Base-by-base conservation (phyloP, 2,329 filamentous ascomycete species). In the Botryotinia narcissicola region DNA sequence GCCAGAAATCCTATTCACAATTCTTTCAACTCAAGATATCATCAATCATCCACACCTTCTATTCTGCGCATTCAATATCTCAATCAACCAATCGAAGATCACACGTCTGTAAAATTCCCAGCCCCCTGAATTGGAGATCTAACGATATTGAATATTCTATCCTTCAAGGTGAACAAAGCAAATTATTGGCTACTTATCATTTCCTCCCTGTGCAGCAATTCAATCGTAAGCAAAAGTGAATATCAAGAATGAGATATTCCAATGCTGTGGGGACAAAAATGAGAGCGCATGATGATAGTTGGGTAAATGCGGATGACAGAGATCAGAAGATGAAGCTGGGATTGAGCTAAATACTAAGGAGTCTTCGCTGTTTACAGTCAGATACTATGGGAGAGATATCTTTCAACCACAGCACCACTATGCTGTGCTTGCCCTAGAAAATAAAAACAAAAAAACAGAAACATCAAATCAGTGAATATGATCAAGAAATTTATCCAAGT, bases 231-330 rank as follows among this genome's bases (percentile, higher is more conserved):
- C 2, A 46, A 12, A 46, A 48, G 62, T 64, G 42, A 46, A 35
- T 61, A 35, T 40, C 35, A 16, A 25, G 20, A 14, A 22, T 22
- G 22, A 37, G 20, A 25, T 25, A 3, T 37, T 5, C 20, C 12
- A 25, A 25, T 20, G 4, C 6, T 2, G 9, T 61, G 20, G 32
- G 4, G 4, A 37, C 0, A 8, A 18, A 0, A 14, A 16, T 54
- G 14, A 61, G 25, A 37, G 32, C 10, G 20, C 0, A 61, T 8
- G 20, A 60, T 37, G 18, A 6, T 5, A 25, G 44, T 22, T 29
- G 10, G 12, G 46, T 29, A 2, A 44, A 32, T 18, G 16, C n/a
- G 25, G 4, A 16, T 46, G 29, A 46, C 25, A 35, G 29, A 46
- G 18, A 29, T 25, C 3, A 46, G 20, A 64, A 46, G 16, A 10